These are phyloP conservation scores for Paecilomyces fulvus DNA, from an alignment of 2,329 filamentous ascomycete genomes.

Conservation along the genomic window DNA sequence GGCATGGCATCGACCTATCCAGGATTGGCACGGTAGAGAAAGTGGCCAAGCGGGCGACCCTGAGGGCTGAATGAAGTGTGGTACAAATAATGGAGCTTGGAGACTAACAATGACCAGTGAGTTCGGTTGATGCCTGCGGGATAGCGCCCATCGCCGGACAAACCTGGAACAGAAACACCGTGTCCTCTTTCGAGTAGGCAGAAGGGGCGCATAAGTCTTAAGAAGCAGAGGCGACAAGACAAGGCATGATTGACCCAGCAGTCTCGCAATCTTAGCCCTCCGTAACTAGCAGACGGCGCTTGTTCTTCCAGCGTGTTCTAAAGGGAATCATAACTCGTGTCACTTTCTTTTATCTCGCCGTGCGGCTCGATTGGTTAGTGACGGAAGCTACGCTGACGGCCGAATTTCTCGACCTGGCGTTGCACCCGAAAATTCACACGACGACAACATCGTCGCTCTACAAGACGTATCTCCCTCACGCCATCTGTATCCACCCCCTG, in stretches of 20 bases:
- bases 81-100: background rate
- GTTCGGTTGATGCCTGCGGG: background rate
- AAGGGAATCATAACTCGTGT: background rate
- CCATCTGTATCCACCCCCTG: conserved; percentile 6
- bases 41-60: background rate
- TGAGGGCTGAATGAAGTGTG: background rate
- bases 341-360: conserved; percentile 1
- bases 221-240: conserved; percentile 4
- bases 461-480: conserved; percentile 4
- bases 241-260: background rate
- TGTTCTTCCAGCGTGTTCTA: background rate
- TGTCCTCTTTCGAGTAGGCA: conserved; percentile 16
- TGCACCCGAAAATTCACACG: conserved; percentile 26
- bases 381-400: conserved; percentile 31
- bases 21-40: background rate
- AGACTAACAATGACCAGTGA: background rate
- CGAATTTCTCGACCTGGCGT: conserved; percentile 28
- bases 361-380: conserved; percentile 14
- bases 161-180: conserved; percentile 15
- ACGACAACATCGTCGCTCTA: conserved; percentile 8
- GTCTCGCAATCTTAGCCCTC: conserved; percentile 1
- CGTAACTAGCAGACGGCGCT: background rate
- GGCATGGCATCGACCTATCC: background rate
- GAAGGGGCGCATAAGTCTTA: background rate
- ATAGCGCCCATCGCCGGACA: conserved; percentile 3